These are phyloP conservation scores for Cyclotella choctawhatcheeana DNA, from an alignment of 108 stramenopile genomes.

Conservation along the genomic window DNA sequence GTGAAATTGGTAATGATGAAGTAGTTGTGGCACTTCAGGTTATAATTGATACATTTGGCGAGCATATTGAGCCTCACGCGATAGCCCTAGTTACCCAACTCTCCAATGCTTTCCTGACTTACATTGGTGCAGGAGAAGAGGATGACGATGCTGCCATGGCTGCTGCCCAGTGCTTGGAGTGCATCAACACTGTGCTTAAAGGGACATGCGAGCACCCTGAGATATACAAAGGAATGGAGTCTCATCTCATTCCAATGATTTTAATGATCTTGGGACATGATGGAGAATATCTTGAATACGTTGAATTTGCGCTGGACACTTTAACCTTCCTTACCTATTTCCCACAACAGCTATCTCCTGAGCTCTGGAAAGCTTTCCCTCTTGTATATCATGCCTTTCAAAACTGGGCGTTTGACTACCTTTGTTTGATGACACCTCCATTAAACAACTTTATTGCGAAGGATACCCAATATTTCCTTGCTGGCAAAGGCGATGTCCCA, in stretches of 20 bases:
- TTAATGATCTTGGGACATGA: constrained; percentile 88
- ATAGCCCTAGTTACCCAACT: constrained; percentile 90
- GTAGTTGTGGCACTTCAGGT: constrained; percentile 93
- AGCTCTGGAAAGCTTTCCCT: constrained; percentile 94
- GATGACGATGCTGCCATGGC: constrained; percentile 98
- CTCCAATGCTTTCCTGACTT: constrained; percentile 85
- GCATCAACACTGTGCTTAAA: constrained; percentile 93
- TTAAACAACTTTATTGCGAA: constrained; percentile 94
- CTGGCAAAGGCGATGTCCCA: constrained; percentile 57
- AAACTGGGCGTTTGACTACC: constrained; percentile 95
- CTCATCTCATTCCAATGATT: constrained; percentile 88
- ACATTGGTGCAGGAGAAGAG: constrained; percentile 90
- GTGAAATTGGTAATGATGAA: constrained; percentile 96
- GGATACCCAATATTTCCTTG: constrained; percentile 76
- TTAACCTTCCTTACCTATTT: constrained; percentile 95
- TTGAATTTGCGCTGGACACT: constrained; percentile 93
- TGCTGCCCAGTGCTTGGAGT: constrained; percentile 95
- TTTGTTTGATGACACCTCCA: constrained; percentile 93
- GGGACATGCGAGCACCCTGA: constrained; percentile 78
- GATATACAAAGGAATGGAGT: constrained; percentile 87
- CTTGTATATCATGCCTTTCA: constrained; percentile 91
- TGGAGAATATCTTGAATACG: constrained; percentile 94
- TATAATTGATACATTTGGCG: constrained; percentile 93
- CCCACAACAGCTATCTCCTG: constrained; percentile 79
- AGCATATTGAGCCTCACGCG: constrained; percentile 95